phyloP scores from a whole-genome alignment of 2,329 filamentous ascomycete species.

The Amphichorda felina region DNA sequence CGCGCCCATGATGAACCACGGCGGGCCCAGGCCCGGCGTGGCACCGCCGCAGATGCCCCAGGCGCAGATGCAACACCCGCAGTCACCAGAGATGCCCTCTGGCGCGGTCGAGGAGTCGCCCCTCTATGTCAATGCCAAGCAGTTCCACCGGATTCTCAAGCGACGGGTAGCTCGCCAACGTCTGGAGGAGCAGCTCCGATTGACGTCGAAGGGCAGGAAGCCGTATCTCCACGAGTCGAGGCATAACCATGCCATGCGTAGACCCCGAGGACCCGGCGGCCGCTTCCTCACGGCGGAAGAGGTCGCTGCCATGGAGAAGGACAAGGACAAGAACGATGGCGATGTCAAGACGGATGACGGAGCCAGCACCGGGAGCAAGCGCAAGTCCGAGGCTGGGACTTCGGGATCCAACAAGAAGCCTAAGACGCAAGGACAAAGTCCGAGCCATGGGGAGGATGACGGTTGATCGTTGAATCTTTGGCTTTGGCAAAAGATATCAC shows the following conservation, averaged over 20 bases:
- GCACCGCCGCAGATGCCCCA: conserved; percentile 48
- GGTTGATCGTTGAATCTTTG: conserved; percentile 2
- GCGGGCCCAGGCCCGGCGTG: conserved; percentile 34
- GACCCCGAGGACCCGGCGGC: conserved; percentile 85
- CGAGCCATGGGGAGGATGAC: not conserved
- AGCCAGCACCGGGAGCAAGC: conserved; percentile 36
- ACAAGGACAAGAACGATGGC: conserved; percentile 22
- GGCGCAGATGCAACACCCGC: conserved; percentile 55
- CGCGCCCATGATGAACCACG: conserved; percentile 66
- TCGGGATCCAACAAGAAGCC: conserved; percentile 37
- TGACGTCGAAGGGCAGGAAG: conserved; percentile 92
- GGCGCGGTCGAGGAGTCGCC: conserved; percentile 77
- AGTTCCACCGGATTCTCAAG: conserved; percentile 96
- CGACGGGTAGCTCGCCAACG: conserved; percentile 85
- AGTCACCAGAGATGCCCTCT: conserved; percentile 70
- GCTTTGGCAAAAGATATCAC: too few relatives aligned
- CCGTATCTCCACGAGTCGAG: conserved; percentile 95
- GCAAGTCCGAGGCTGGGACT: conserved; percentile 43
- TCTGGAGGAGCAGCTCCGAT: conserved; percentile 79
- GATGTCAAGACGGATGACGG: conserved; percentile 1
- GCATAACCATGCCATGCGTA: conserved; percentile 96
- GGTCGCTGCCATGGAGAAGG: conserved; percentile 75
- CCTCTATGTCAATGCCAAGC: conserved; percentile 95
- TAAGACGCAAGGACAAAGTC: conserved; percentile 1
- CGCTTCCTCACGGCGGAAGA: conserved; percentile 95